phyloP scores from a whole-genome alignment of 257 asterid species.

The Misopates orontium region DNA sequence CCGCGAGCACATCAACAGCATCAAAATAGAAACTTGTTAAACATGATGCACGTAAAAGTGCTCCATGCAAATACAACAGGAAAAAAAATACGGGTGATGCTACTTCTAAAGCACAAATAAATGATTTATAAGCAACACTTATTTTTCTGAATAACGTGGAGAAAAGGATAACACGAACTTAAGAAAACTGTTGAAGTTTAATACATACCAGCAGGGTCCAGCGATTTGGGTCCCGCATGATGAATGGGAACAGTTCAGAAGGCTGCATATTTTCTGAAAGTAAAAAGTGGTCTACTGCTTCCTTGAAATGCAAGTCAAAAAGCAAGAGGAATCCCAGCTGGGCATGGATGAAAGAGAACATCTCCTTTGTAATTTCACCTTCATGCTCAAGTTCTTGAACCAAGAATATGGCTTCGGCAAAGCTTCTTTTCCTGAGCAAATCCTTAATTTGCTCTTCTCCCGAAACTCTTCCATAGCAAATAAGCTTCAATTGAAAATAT shows the following conservation, averaged over 20 bases:
- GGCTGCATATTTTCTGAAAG: slow-evolving; percentile 92
- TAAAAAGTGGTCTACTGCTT: slow-evolving; percentile 93
- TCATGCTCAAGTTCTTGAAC: slow-evolving; percentile 85
- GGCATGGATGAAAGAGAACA: slow-evolving; percentile 78
- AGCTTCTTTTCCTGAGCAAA: slow-evolving; percentile 73
- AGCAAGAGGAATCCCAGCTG: slow-evolving; percentile 95
- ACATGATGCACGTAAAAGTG: neutral
- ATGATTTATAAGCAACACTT: slow-evolving; percentile 6
- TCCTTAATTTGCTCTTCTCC: slow-evolving; percentile 88
- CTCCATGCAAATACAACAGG: neutral
- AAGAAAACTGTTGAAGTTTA: neutral
- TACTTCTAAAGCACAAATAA: slow-evolving; percentile 20
- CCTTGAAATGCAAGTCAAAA: slow-evolving; percentile 87
- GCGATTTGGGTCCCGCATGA: slow-evolving; percentile 93
- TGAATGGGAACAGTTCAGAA: slow-evolving; percentile 94
- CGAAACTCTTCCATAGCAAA: slow-evolving; percentile 77
- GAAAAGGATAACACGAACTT: neutral
- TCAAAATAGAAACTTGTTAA: neutral
- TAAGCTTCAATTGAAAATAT: slow-evolving; percentile 56
- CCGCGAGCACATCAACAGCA: slow-evolving; percentile 4
- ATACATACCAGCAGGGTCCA: slow-evolving; percentile 87
- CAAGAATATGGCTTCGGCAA: slow-evolving; percentile 75
- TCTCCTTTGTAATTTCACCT: slow-evolving; percentile 85
- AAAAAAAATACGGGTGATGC: slow-evolving; percentile 6
- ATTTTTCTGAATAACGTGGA: neutral